Conservation (phyloP, 176 grass and related monocot species). For the Zea mays region Zm-B73-REFERENCE-NAM-5.0 NC_050099.1:53925001-53925500, state of each 20-base stretch:
- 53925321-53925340: not conserved
- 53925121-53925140: slow-evolving; percentile 50
- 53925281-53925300: not conserved
- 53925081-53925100: slow-evolving; percentile 98
- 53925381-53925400: not conserved
- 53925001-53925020: slow-evolving; percentile 10
- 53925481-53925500: not conserved
- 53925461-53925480: not conserved
- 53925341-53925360: not conserved
- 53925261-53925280: not conserved
- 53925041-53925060: slow-evolving; percentile 98
- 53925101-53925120: slow-evolving; percentile 92
- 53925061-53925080: slow-evolving; percentile 97
- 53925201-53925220: not conserved
- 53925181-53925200: slow-evolving; percentile 13
- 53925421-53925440: not conserved
- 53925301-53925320: not conserved
- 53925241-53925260: slow-evolving; percentile 10
- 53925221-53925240: not conserved
- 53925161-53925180: not conserved
- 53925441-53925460: too few species aligned
- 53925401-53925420: not conserved
- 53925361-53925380: slow-evolving; percentile 7
- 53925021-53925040: slow-evolving; percentile 33
- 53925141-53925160: not conserved